Base-by-base conservation (phyloP, 768 basidiomycete species). In the Lactarius vividus region DNA sequence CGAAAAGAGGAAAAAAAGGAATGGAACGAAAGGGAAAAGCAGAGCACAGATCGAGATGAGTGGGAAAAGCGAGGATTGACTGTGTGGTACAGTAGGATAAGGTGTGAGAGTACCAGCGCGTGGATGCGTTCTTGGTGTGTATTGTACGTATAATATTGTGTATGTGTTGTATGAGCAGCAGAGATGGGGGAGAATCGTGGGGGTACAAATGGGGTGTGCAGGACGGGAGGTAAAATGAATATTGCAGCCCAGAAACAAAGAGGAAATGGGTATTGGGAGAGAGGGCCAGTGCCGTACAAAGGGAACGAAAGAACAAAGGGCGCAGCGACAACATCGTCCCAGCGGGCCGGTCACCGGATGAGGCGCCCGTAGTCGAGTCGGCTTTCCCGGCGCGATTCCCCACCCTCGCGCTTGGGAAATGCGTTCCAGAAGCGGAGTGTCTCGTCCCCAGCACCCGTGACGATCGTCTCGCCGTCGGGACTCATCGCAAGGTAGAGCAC, bases 361-460 rank as follows among this genome's bases (percentile, higher is more conserved):
- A 78, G 76, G 62, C 76, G 77, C 46, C 79, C 80, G 73, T 81
- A 83, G 62, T 83, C 82, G 60, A 83, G 71, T 59, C 71, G 73
- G 29, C 80, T 82, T 40, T 81, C 75, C 39, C 73, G 70, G 71
- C 70, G 76, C 44, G 75, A 73, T 55, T 75, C 77, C 31, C 74
- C 74, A 44, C 73, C 76, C 62, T 87, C 88, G 69, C 80, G 84
- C 76, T 86, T 88, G n/a, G 92, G 91, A 73, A 99, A 98, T 0
- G 94, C 95, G 75, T 94, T 96, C 96, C 96, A 98, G 77, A 98
- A 98, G 68, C 95, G 78, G 61, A 99, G 78, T 4, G 96, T 99
- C 79, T 98, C 96, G 75, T 99, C 96, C 0, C 96, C 96, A 0
- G 96, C 96, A 18, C 96, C 96, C 0, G 96, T 98, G 31, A 98